Evolutionary conservation across 139 green algal genomes (phyloP), one percentile per base, ranked within the genome.

Genomic region (Marvania coccoides): DNA sequence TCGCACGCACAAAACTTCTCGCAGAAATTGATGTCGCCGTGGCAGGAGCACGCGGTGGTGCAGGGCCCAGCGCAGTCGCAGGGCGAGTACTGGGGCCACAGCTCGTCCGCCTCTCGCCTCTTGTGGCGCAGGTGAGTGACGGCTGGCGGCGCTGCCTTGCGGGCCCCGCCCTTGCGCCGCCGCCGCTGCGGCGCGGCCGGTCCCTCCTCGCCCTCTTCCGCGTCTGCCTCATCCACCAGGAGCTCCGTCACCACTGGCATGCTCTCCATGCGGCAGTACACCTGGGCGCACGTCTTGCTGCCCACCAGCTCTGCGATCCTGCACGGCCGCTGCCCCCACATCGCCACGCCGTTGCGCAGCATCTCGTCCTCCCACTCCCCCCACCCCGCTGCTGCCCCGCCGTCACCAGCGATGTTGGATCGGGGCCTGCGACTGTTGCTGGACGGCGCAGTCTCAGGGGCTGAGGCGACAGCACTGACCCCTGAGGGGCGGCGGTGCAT

Each of bases 1-100:
- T 63, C 53, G 62, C 81, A 87, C 34, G 23, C 79, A 47, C 81
- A 87, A 38, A 83, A 87, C 66, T 87, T 87, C 60, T 87, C 80
- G 63, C 81, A 87, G 28, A 81, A 87, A 61, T 82, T 80, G 26
- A 47, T 46, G 8, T 53, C 39, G 4, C 29, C 36, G 2, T 58
- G 6, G 63, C 81, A 87, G 54, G 81, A 61, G 72, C 81, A 87
- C 37, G 65, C 69, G 24, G 42, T 6, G 6, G 34, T 38, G 65
- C 81, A 87, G 3, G 26, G n/a, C 2, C 71, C 75, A 33, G 45
- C 39, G 72, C 81, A 87, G 10, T 26, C 47, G 70, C 81, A 87
- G 19, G 81, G 75, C 3, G 19, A n/a, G 63, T 79, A 87, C 47
- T 51, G 38, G 4, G 56, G 42, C 80, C 74, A 83, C 42, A 59